Base-by-base conservation (phyloP, 768 basidiomycete species). In the Lactifluus volemus region DNA sequence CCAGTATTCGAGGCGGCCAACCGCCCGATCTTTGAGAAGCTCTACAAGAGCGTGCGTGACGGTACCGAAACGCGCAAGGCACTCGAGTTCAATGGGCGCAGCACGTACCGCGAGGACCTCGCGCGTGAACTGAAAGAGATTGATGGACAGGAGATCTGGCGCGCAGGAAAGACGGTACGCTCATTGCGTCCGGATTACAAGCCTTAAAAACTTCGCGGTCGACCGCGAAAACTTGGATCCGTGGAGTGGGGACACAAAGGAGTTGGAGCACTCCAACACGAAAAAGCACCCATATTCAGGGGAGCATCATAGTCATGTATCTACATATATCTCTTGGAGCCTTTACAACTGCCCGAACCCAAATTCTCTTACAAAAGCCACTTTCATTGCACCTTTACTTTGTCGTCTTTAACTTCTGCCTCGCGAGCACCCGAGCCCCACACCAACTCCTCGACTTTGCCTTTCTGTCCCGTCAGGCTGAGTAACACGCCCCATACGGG, bases 111-210 rank as follows among this genome's bases (percentile, higher is more conserved):
- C 65, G 77, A 91, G 73, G 94, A 96, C 70, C 86, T 98, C 63
- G 86, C 86, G 65, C 87, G 84, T 78, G 96, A 98, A 76, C 82
- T 96, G 61, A 86, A 83, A 71, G 92, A 90, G 74, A 98, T 99
- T 70, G 86, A 98, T 77, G 85, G 92, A 75, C 96, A 98, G 77
- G 96, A 98, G 80, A 98, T 98, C 74, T 98, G 96, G 96, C 80
- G 92, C 63, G 95, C 96, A 82, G 87, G 94, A 77, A 94, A 96
- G 81, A 84, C 83, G 62, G 95, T 98, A 55, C 88, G 95, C 63
- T 87, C 87, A 15, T 77, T 96, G 71, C 88, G 91, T 65, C 90
- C 90, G 47, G 90, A 92, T 70, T 84, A 85, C 78, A 91, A 88
- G 78, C 74, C 85, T 45, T 72, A 85, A 44, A 72, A 55, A 21